Conservation (phyloP, 768 basidiomycete species). For the Rhodotorula babjevae region DNA sequence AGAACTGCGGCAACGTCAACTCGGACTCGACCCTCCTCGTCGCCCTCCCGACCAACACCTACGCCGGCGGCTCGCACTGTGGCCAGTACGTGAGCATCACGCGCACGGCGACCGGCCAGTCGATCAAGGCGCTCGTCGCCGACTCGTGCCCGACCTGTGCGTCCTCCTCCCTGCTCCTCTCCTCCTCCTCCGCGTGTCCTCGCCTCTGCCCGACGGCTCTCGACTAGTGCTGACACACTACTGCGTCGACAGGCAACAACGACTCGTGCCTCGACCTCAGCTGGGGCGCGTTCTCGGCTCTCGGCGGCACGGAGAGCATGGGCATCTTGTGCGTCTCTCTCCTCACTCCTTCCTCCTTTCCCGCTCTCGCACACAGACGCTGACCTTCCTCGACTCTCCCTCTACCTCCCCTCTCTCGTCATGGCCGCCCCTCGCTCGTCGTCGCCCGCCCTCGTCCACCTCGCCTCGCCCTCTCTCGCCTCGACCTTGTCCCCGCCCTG, state of each 20-base stretch:
- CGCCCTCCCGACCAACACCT: slow-evolving; percentile 28
- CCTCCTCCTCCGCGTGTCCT: too few species aligned
- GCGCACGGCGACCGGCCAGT: slow-evolving; percentile 27
- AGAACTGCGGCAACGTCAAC: slow-evolving; percentile 27
- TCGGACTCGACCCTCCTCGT: slow-evolving; percentile 17
- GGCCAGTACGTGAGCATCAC: slow-evolving; percentile 35
- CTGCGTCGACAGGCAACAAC: slow-evolving; percentile 5
- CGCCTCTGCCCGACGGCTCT: too few species aligned
- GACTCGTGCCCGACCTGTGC: slow-evolving; percentile 22
- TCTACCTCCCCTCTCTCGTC: too few species aligned
- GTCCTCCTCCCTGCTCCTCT: neutral
- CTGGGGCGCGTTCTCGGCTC: slow-evolving; percentile 28
- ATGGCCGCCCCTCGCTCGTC: neutral
- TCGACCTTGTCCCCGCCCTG: neutral
- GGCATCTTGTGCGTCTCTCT: slow-evolving; percentile 21
- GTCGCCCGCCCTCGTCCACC: too few species aligned
- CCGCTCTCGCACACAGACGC: neutral
- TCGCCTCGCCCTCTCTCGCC: neutral
- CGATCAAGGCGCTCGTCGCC: slow-evolving; percentile 32
- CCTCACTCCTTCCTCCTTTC: neutral
- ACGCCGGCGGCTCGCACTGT: slow-evolving; percentile 35
- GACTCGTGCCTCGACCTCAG: slow-evolving; percentile 27
- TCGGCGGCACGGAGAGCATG: slow-evolving; percentile 26
- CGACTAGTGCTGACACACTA: neutral
- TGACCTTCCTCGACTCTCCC: too few species aligned